Evolutionary conservation across 2,329 filamentous ascomycete species (phyloP).

Genomic region (Neonectria punicea): DNA sequence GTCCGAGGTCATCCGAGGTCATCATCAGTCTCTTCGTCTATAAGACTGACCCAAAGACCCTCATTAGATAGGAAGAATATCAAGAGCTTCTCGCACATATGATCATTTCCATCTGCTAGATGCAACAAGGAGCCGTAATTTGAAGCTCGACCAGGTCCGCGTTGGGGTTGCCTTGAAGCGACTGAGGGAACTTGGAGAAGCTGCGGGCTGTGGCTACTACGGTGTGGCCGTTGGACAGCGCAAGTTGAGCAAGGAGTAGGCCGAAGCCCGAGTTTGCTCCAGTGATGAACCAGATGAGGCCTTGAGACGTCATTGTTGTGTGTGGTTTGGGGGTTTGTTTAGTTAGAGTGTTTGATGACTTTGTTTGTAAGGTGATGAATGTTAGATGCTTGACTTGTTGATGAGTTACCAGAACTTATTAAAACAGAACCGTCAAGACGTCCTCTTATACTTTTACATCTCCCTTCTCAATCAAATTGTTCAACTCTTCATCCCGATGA

Average conservation of each 20-base stretch:
- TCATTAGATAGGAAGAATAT: too few species aligned
- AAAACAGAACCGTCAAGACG: neutral
- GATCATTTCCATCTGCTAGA: too few species aligned
- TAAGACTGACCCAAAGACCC: too few species aligned
- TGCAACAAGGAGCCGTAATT: neutral
- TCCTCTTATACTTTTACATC: neutral
- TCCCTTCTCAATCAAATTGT: neutral
- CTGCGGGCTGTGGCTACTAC: conserved; percentile 3
- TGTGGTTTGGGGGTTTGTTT: too few species aligned
- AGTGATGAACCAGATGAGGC: conserved; percentile 7
- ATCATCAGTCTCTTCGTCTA: too few species aligned
- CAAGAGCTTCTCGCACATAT: too few species aligned
- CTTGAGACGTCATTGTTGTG: neutral
- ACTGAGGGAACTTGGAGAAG: neutral
- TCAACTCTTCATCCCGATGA: neutral
- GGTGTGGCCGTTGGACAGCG: conserved; percentile 1
- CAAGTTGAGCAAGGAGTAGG: conserved; percentile 3
- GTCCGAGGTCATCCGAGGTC: too few species aligned
- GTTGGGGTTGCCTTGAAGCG: neutral
- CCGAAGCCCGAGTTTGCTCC: conserved; percentile 12
- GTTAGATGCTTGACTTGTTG: neutral
- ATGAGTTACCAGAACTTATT: neutral
- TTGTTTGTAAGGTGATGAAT: neutral
- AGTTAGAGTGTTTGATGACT: neutral
- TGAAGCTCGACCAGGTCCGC: neutral